Percentiles rank a stretch among this genome's conserved stretches.
These are phyloP conservation scores for Saturnispora silvae DNA, from an alignment of 805 yeast genomes.

Conservation along the genomic window DNA sequence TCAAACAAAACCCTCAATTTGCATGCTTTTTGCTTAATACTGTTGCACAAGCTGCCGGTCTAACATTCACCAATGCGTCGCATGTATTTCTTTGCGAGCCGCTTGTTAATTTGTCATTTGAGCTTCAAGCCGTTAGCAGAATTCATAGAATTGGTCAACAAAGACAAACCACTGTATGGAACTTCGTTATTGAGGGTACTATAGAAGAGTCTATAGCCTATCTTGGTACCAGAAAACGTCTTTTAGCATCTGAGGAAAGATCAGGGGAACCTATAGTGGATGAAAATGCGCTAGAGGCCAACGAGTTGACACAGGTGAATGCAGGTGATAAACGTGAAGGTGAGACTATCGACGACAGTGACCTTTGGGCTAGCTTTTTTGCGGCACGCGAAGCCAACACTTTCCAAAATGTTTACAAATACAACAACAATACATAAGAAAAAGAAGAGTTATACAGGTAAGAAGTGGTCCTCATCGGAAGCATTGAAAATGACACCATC, in stretches of 20 bases:
- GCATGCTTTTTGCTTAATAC: conserved; percentile 84
- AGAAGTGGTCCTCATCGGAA: conserved; percentile 51
- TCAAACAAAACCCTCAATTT: conserved; percentile 48
- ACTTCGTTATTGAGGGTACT: conserved; percentile 70
- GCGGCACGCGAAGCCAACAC: conserved; percentile 22
- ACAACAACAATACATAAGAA: not conserved
- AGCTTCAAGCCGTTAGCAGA: conserved; percentile 84
- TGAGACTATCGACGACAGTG: conserved; percentile 46
- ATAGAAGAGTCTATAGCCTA: conserved; percentile 82
- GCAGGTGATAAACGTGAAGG: conserved; percentile 43
- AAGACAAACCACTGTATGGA: conserved; percentile 79
- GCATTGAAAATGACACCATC: conserved; percentile 63
- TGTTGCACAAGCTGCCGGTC: conserved; percentile 79
- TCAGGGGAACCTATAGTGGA: conserved; percentile 16
- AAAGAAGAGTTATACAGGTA: conserved; percentile 33
- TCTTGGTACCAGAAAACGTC: conserved; percentile 52
- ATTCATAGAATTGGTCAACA: conserved; percentile 89
- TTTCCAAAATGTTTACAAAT: conserved; percentile 11
- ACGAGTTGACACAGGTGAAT: conserved; percentile 43
- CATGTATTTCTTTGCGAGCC: conserved; percentile 93
- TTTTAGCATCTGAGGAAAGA: conserved; percentile 29
- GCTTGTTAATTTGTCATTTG: conserved; percentile 74
- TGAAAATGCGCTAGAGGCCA: conserved; percentile 39
- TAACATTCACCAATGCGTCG: conserved; percentile 83
- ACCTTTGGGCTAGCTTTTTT: conserved; percentile 56